Conservation (phyloP, 768 basidiomycete genomes). For the Obba rivulosa region DNA sequence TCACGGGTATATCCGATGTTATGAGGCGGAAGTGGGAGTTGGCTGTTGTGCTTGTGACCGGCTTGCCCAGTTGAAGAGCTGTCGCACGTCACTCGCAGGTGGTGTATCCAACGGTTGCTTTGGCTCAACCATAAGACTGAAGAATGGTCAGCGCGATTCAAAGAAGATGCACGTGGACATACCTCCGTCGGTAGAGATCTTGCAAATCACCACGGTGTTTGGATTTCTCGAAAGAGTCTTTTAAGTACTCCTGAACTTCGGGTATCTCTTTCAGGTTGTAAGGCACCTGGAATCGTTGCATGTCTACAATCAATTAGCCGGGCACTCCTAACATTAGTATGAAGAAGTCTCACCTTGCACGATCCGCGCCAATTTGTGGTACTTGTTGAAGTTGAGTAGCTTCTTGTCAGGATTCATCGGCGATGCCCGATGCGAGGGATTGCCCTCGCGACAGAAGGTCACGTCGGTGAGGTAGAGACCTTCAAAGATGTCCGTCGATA, state of each 20-base stretch:
- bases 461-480: slow-evolving; percentile 87
- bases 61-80: slow-evolving; percentile 76
- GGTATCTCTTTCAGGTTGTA: slow-evolving; percentile 86
- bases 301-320: slow-evolving; percentile 45
- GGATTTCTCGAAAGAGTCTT: slow-evolving; percentile 67
- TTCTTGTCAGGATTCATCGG: slow-evolving; percentile 70
- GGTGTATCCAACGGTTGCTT: slow-evolving; percentile 71
- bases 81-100: slow-evolving; percentile 62
- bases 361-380: slow-evolving; percentile 83
- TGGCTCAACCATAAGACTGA: slow-evolving; percentile 67
- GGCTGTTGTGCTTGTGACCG: slow-evolving; percentile 45
- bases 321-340: neutral
- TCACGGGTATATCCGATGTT: slow-evolving; percentile 4
- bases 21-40: slow-evolving; percentile 32
- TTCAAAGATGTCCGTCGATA: slow-evolving; percentile 23
- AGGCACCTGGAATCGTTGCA: slow-evolving; percentile 86
- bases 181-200: slow-evolving; percentile 85
- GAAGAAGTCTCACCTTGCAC: slow-evolving; percentile 57
- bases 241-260: slow-evolving; percentile 81
- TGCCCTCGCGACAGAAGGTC: slow-evolving; percentile 94
- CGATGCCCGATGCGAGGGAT: slow-evolving; percentile 78
- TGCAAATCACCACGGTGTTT: slow-evolving; percentile 77
- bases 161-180: slow-evolving; percentile 13
- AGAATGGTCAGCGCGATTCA: neutral
- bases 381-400: slow-evolving; percentile 95